These are phyloP conservation scores for Chernovozyma sophiae-reginae DNA, from an alignment of 1,139 yeast genomes.

Conservation along the genomic window DNA sequence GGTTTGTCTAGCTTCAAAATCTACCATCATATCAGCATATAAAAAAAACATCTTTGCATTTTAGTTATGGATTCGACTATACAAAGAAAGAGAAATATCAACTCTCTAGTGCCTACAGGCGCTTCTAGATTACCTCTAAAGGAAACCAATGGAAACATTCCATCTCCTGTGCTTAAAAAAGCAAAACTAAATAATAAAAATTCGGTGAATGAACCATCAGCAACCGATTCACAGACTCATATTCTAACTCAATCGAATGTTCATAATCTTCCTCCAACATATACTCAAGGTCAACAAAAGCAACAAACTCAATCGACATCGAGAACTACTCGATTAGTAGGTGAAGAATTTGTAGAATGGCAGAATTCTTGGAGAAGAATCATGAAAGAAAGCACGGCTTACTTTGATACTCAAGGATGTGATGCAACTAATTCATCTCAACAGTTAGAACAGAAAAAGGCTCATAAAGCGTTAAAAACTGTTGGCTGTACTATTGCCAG, in stretches of 20 bases:
- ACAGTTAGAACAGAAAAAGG: slow-evolving; percentile 49
- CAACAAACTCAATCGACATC: slow-evolving; percentile 9
- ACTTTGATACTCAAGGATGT: slow-evolving; percentile 70
- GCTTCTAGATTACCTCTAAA: slow-evolving; percentile 35
- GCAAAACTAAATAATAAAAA: slow-evolving; percentile 16
- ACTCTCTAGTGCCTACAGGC: not conserved
- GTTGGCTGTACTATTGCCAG: slow-evolving; percentile 67
- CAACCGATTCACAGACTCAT: not conserved
- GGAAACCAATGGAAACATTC: slow-evolving; percentile 41
- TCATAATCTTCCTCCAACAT: slow-evolving; percentile 1
- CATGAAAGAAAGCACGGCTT: slow-evolving; percentile 69
- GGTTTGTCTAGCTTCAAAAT: too few species aligned
- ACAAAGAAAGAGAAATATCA: not conserved
- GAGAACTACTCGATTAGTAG: slow-evolving; percentile 28
- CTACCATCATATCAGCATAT: too few species aligned
- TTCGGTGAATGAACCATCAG: not conserved
- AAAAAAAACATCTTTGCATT: too few species aligned
- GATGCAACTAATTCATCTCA: slow-evolving; percentile 39
- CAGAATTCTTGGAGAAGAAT: slow-evolving; percentile 77
- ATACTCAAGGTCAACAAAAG: slow-evolving; percentile 8
- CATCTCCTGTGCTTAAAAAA: slow-evolving; percentile 35
- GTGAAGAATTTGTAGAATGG: slow-evolving; percentile 66
- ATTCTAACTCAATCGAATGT: slow-evolving; percentile 1
- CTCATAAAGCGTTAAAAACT: slow-evolving; percentile 48
- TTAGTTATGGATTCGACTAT: not conserved